Conservation (phyloP, 2,329 filamentous ascomycete genomes). For the Onygenales sp. region DNA sequence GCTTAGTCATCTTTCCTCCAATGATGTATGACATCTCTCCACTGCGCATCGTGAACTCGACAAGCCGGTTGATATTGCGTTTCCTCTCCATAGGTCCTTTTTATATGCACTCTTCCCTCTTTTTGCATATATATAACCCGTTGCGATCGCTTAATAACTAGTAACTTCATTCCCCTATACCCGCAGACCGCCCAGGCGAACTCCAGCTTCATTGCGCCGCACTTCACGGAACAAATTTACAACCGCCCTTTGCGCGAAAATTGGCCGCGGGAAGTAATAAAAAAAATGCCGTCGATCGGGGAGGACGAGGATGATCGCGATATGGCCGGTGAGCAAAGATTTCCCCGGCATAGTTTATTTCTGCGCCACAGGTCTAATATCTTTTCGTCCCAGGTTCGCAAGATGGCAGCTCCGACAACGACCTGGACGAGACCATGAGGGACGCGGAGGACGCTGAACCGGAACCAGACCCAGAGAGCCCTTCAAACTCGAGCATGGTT, state of each 20-base stretch:
- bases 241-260: background rate
- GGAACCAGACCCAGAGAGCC: slow-evolving; percentile 19
- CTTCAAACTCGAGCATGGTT: slow-evolving; percentile 30
- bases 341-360: background rate
- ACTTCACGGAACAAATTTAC: background rate
- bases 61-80: too few relatives aligned
- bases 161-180: too few relatives aligned
- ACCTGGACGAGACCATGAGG: slow-evolving; percentile 36
- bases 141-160: too few relatives aligned
- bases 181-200: too few relatives aligned
- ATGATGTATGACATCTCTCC: too few relatives aligned
- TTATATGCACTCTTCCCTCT: too few relatives aligned
- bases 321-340: slow-evolving; percentile 23
- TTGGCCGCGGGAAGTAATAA: background rate
- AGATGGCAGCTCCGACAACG: slow-evolving; percentile 41
- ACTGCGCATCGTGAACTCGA: too few relatives aligned
- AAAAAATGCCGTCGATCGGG: slow-evolving; percentile 21
- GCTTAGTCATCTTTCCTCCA: too few relatives aligned
- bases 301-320: slow-evolving; percentile 35
- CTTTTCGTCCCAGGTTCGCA: slow-evolving; percentile 31
- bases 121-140: too few relatives aligned
- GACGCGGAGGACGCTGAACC: slow-evolving; percentile 30
- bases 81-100: too few relatives aligned
- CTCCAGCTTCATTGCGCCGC: too few relatives aligned
- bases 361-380: background rate